A percentile compares a stretch with the other conserved stretches of the same genome.
These are phyloP conservation scores for Macrophomina pseudophaseolina DNA, from an alignment of 2,329 filamentous ascomycete species.

Conservation along the genomic window DNA sequence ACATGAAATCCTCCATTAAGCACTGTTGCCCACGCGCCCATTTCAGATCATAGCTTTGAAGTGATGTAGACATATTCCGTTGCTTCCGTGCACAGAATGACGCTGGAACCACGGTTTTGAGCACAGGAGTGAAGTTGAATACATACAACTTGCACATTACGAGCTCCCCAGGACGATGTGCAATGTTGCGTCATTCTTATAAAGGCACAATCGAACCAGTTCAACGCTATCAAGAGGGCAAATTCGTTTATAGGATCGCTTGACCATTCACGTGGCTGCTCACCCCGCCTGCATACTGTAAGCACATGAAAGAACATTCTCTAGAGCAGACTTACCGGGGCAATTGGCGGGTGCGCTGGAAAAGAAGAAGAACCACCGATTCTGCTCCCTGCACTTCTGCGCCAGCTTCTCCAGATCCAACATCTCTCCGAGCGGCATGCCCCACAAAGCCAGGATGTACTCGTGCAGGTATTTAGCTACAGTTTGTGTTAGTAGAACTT, in stretches of 20 bases:
- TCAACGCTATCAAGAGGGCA: too few relatives aligned
- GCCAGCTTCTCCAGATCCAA: slow-evolving; percentile 58
- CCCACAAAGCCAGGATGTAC: slow-evolving; percentile 46
- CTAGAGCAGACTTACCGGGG: slow-evolving; percentile 46
- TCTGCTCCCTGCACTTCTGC: slow-evolving; percentile 59
- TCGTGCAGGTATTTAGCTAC: slow-evolving; percentile 44
- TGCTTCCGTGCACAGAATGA: neutral
- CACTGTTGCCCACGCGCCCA: too few relatives aligned
- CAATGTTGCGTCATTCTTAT: neutral
- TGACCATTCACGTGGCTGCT: slow-evolving; percentile 51
- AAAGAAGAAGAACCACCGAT: slow-evolving; percentile 66
- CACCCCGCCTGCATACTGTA: slow-evolving; percentile 42
- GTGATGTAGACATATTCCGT: neutral
- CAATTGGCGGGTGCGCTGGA: slow-evolving; percentile 65
- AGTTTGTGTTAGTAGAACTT: neutral
- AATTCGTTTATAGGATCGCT: slow-evolving; percentile 38
- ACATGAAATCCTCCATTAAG: too few relatives aligned
- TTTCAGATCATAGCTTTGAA: too few relatives aligned
- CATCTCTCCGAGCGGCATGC: slow-evolving; percentile 47
- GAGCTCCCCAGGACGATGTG: neutral
- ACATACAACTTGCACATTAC: too few relatives aligned
- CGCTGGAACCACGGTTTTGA: neutral
- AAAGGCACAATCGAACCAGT: neutral
- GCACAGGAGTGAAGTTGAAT: too few relatives aligned
- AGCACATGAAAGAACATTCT: neutral